Evolutionary conservation across 306 rosid species (phyloP).

Genomic region (Sicyos edulis): DNA sequence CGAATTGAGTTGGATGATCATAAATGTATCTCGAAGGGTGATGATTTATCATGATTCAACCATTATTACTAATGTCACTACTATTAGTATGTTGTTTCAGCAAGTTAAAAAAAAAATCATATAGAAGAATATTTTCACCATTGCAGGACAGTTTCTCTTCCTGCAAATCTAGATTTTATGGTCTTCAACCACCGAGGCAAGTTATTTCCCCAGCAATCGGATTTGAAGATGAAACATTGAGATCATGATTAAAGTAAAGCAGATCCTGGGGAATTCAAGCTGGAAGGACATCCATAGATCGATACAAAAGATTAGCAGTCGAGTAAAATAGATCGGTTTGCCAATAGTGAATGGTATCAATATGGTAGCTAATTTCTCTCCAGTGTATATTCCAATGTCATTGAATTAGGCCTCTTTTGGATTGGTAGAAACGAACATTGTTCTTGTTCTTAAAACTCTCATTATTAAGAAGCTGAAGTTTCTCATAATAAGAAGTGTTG

Average conservation of each 20-base stretch:
- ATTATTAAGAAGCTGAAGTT: too few species aligned
- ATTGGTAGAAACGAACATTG: neutral
- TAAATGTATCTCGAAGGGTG: too few species aligned
- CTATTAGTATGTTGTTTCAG: neutral
- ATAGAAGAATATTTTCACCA: conserved; percentile 19
- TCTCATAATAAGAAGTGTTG: too few species aligned
- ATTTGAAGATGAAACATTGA: conserved; percentile 50
- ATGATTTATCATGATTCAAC: too few species aligned
- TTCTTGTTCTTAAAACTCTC: too few species aligned
- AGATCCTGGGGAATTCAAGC: neutral
- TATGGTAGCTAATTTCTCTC: neutral
- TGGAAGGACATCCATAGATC: neutral
- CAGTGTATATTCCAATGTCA: neutral
- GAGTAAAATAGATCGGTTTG: neutral
- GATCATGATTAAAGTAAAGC: neutral
- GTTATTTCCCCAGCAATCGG: conserved; percentile 41
- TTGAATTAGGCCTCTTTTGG: conserved; percentile 4
- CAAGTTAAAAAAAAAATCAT: neutral
- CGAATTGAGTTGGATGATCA: neutral
- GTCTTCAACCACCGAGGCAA: conserved; percentile 84
- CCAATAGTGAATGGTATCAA: neutral
- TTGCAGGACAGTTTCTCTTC: conserved; percentile 73
- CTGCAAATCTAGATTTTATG: conserved; percentile 72
- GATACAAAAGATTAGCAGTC: neutral
- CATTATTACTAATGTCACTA: neutral